phyloP scores from a whole-genome alignment of 331 rosid species.

The Quercus lobata region DNA sequence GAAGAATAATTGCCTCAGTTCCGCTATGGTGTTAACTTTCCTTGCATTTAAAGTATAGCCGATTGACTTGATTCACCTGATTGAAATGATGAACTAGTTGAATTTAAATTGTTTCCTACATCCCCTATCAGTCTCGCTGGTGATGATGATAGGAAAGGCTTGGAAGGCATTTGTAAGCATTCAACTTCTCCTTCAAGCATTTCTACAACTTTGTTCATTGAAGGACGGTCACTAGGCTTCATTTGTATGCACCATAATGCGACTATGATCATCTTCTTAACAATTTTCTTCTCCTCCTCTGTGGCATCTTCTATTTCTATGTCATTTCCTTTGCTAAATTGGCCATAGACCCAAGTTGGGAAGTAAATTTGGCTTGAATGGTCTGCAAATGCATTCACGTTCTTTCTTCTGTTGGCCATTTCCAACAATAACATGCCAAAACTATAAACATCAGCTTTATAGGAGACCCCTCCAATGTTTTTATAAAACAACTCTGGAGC shows the following conservation, averaged over 20 bases:
- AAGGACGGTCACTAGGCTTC: slow-evolving; percentile 32
- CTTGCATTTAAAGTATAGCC: not conserved
- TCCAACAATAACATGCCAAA: slow-evolving; percentile 40
- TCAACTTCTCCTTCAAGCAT: slow-evolving; percentile 31
- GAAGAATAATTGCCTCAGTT: not conserved
- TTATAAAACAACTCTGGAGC: slow-evolving; percentile 37
- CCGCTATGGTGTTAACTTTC: too few relatives aligned
- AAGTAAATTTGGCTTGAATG: slow-evolving; percentile 24
- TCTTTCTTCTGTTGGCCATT: slow-evolving; percentile 24
- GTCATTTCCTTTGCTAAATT: slow-evolving; percentile 14
- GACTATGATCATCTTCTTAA: slow-evolving; percentile 22
- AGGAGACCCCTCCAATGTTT: slow-evolving; percentile 22
- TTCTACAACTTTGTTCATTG: slow-evolving; percentile 28
- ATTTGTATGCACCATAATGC: slow-evolving; percentile 37
- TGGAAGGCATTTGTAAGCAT: slow-evolving; percentile 33
- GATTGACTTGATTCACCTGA: not conserved
- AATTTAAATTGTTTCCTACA: not conserved
- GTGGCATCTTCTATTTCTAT: slow-evolving; percentile 13
- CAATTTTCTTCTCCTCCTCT: slow-evolving; percentile 7
- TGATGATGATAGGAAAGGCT: slow-evolving; percentile 6
- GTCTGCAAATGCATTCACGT: not conserved
- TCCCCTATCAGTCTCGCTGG: not conserved
- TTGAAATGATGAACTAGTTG: not conserved
- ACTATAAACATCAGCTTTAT: slow-evolving; percentile 30
- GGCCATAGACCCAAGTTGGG: slow-evolving; percentile 28